phyloP scores from a whole-genome alignment of 495 filamentous ascomycete genomes.

The Aspergillus steynii region DNA sequence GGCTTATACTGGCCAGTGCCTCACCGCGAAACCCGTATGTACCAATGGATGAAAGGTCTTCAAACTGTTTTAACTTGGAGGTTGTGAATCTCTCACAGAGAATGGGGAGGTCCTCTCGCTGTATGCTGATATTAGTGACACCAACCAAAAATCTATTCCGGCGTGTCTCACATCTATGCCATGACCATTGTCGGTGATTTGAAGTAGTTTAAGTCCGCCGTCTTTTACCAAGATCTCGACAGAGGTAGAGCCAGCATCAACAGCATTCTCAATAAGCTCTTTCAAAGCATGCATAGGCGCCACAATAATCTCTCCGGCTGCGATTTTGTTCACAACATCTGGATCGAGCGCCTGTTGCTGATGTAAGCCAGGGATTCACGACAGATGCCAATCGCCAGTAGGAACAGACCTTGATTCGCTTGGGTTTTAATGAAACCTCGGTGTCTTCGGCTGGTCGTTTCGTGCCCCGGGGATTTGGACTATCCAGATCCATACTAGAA shows the following conservation, averaged over 20 bases:
- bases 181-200: slow-evolving; percentile 97
- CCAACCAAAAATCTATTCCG: slow-evolving; percentile 2
- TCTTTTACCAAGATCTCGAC: slow-evolving; percentile 94
- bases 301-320: slow-evolving; percentile 98
- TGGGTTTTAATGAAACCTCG: slow-evolving; percentile 48
- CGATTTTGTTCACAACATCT: slow-evolving; percentile 98
- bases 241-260: slow-evolving; percentile 91
- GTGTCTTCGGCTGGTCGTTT: slow-evolving; percentile 63
- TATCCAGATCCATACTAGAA: slow-evolving; percentile 48
- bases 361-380: background rate
- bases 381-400: no score
- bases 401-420: slow-evolving; percentile 61
- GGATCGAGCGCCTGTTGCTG: slow-evolving; percentile 73
- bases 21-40: slow-evolving; percentile 98
- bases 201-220: slow-evolving; percentile 92
- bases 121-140: slow-evolving; percentile 15
- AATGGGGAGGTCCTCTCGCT: slow-evolving; percentile 90
- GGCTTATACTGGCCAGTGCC: slow-evolving; percentile 96
- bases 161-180: slow-evolving; percentile 76
- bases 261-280: slow-evolving; percentile 96
- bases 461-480: slow-evolving; percentile 50
- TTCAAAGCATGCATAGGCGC: slow-evolving; percentile 96
- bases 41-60: slow-evolving; percentile 86
- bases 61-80: slow-evolving; percentile 92
- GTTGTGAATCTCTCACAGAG: slow-evolving; percentile 97